Conservation (phyloP, 352 stramenopile genomes). For the Phytophthora multivora region DNA sequence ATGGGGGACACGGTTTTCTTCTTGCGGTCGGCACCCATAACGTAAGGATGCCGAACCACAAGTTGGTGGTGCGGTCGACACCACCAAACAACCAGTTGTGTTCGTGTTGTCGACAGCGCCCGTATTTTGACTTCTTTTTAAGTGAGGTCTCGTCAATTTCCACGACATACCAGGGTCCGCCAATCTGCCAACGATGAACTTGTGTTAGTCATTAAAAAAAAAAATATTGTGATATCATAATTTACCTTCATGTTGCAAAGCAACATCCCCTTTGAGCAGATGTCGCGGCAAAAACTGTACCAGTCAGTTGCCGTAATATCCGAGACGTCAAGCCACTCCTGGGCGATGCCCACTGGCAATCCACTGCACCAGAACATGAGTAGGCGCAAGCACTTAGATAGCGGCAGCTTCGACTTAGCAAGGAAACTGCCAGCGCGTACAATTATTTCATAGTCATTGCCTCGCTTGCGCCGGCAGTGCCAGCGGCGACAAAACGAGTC, state of each 20-base stretch:
- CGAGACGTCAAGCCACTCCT: conserved; percentile 1
- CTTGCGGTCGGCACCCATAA: background rate
- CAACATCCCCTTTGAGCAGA: background rate
- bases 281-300: conserved; percentile 4
- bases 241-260: background rate
- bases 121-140: conserved; percentile 11
- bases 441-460: no score
- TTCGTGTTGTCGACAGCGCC: background rate
- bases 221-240: no score
- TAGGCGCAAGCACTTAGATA: background rate
- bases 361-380: conserved; percentile 1
- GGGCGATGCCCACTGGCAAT: background rate
- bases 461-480: no score
- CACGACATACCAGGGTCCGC: background rate
- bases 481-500: no score
- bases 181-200: background rate
- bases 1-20: conserved; percentile 1
- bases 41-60: conserved; percentile 6
- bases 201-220: background rate
- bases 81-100: conserved; percentile 5
- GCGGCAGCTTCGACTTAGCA: background rate
- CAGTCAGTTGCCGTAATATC: background rate
- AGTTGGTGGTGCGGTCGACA: background rate
- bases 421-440: background rate
- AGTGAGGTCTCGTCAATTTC: conserved; percentile 1